Percentiles rank a stretch among this genome's conserved stretches.
Conservation (phyloP, 352 stramenopile species). For the Phytophthora citrophthora region DNA sequence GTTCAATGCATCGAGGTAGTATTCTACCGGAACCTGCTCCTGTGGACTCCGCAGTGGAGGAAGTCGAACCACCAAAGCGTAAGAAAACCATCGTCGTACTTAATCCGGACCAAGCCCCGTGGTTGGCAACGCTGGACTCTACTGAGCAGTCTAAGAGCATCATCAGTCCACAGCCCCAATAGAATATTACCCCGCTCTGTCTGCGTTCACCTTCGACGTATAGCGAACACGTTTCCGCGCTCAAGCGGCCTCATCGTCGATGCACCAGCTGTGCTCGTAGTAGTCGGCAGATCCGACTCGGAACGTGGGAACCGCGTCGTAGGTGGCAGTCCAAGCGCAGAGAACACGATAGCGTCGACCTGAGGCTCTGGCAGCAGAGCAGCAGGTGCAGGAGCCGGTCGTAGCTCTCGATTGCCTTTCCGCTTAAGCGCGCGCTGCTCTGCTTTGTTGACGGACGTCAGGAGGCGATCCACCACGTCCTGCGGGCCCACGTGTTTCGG, state of each 20-base stretch:
- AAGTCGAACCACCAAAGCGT: conserved; percentile 9
- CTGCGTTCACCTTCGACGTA: conserved; percentile 21
- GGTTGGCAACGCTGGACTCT: conserved; percentile 32
- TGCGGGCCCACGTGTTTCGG: conserved; percentile 21
- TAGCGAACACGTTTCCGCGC: conserved; percentile 28
- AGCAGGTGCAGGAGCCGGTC: conserved; percentile 11
- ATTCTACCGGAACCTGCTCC: conserved; percentile 28
- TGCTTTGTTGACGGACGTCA: conserved; percentile 25
- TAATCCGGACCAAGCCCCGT: conserved; percentile 48
- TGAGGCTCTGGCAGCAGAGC: conserved; percentile 10
- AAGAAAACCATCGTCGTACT: conserved; percentile 50
- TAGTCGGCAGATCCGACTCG: neutral
- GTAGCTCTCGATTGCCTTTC: conserved; percentile 18
- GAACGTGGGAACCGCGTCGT: conserved; percentile 23
- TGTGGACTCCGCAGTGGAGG: neutral
- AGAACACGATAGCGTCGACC: conserved; percentile 30
- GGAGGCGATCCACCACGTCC: conserved; percentile 27
- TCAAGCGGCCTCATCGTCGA: conserved; percentile 19
- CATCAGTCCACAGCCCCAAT: conserved; percentile 10
- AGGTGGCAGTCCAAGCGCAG: conserved; percentile 26
- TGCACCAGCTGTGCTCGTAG: neutral
- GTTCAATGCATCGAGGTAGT: conserved; percentile 18
- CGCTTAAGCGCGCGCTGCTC: conserved; percentile 13
- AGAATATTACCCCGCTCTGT: neutral
- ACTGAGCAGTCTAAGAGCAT: conserved; percentile 10